Base-by-base conservation (phyloP, 768 basidiomycete genomes). In the Amanita jacksonii region DNA sequence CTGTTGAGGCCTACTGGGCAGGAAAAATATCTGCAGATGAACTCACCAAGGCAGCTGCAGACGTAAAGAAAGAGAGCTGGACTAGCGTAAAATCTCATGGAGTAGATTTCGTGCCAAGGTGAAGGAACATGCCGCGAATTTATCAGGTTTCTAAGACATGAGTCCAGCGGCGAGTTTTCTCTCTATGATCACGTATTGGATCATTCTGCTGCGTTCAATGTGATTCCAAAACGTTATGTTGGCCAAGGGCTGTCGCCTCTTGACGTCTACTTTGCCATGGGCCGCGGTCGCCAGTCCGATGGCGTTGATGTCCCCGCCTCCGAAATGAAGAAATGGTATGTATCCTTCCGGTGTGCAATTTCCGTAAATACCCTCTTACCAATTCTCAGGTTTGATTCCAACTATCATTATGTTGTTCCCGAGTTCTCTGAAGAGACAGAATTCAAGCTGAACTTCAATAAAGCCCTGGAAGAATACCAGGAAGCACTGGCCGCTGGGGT, bases 281-380 rank as follows among this genome's bases (percentile, higher is more conserved):
- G 94, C 43, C 94, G 96, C 68, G 96, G 96, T 46, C 89, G 94
- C 53, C 96, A 99, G 68, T 74, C 85, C 32, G 87, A 79, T 51
- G 84, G 81, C 48, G 93, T 98, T 56, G 96, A 99, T 68, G 91
- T 98, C 52, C 90, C 89, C 39, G 91, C 93, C 38, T 90, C 79
- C 51, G 93, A 97, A 73, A 98, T 98, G 96, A 97, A 96, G 78
- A 98, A 98, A 69, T 99, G 96, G 94, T 89, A 59, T 55, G 81
- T 70, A 23, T 28, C 31, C n/a, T n/a, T n/a, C n/a, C n/a, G n/a
- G 34, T 28, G 25, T 19, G 15, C 45, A 22, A 43, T 45, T 16
- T 16, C 15, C 19, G 31, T 28, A 20, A 45, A 30, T 37, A 24
- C 16, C 30, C 23, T 41, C 31, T 24, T 27, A 35, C 12, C 16